These are phyloP conservation scores for Cyberlindnera bimundalis DNA, from an alignment of 805 yeast genomes.

Conservation along the genomic window DNA sequence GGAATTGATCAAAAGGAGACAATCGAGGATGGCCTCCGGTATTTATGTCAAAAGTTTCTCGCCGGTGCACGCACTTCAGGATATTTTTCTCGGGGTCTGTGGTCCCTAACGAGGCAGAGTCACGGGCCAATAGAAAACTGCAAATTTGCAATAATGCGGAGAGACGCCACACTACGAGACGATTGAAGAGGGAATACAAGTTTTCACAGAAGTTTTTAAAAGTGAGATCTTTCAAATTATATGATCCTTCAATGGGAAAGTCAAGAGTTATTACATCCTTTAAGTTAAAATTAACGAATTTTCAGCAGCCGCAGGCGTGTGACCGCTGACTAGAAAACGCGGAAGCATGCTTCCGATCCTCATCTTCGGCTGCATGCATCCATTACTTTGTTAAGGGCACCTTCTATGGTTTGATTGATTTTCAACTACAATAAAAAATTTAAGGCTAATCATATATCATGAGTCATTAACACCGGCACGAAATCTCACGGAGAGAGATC, in stretches of 20 bases:
- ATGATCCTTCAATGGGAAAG: no score
- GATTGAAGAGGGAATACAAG: no score
- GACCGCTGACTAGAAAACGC: neutral
- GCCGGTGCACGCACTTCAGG: neutral
- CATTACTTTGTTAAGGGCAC: no score
- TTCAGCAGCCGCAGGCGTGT: slow-evolving; percentile 3
- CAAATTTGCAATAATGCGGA: slow-evolving; percentile 21
- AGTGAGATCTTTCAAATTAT: no score
- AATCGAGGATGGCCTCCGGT: no score
- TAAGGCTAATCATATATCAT: slow-evolving; percentile 14
- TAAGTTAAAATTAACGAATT: no score
- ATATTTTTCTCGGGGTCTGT: slow-evolving; percentile 1
- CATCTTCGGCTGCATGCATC: no score
- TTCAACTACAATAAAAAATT: neutral
- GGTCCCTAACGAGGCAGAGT: slow-evolving; percentile 3
- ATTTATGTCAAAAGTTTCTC: neutral
- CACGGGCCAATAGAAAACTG: slow-evolving; percentile 13
- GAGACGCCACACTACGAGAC: no score
- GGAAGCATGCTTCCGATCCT: slow-evolving; percentile 7
- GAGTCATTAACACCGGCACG: slow-evolving; percentile 17
- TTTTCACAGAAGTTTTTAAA: no score
- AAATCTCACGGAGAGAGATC: neutral
- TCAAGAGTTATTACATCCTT: no score
- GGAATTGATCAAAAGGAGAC: no score
- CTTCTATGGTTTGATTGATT: no score